Conservation (phyloP, 805 yeast species). For the Cyberlindnera xishuangbannaensis region DNA sequence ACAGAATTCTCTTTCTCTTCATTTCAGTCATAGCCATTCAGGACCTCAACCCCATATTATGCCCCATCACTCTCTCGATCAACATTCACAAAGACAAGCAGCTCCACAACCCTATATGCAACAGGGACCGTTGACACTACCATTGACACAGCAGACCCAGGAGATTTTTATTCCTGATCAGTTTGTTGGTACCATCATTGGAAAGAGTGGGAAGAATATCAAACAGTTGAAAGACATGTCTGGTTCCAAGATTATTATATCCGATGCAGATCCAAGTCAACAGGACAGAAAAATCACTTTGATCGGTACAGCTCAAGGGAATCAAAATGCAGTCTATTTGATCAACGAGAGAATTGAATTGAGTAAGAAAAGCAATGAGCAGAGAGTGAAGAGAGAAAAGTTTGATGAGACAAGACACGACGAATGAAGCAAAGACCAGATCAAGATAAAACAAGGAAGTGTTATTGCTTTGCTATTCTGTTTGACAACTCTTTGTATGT, state of each 20-base stretch:
- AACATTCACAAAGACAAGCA: too few relatives aligned
- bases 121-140: too few relatives aligned
- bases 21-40: too few relatives aligned
- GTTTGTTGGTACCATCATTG: constrained; percentile 79
- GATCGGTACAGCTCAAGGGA: constrained; percentile 60
- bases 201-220: constrained; percentile 79
- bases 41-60: background rate
- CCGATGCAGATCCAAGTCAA: constrained; percentile 46
- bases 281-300: constrained; percentile 61
- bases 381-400: background rate
- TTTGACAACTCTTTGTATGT: too few relatives aligned
- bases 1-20: too few relatives aligned
- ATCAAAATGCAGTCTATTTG: constrained; percentile 66
- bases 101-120: too few relatives aligned
- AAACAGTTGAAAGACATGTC: constrained; percentile 70
- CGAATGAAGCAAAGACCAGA: too few relatives aligned
- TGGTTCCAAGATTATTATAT: constrained; percentile 71
- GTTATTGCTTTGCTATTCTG: too few relatives aligned
- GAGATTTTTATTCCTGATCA: constrained; percentile 72
- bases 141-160: constrained; percentile 43
- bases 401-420: background rate
- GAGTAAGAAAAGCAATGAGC: too few relatives aligned
- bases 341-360: constrained; percentile 63
- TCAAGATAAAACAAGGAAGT: too few relatives aligned
- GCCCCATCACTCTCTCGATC: too few relatives aligned